phyloP scores from a whole-genome alignment of 805 yeast genomes.

The Kodamaea jinghongensis region DNA sequence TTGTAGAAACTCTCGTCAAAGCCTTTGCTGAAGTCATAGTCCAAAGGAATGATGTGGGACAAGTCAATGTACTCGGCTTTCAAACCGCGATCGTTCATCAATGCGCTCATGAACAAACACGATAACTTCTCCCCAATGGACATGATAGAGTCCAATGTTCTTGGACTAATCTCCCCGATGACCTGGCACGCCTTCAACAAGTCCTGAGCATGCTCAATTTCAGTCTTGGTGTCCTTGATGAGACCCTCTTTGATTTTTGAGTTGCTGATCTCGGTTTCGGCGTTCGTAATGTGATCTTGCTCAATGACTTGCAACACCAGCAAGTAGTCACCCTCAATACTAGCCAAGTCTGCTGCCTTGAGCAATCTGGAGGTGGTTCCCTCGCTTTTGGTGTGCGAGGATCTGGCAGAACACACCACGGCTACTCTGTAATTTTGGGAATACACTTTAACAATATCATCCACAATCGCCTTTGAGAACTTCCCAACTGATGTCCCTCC shows the following conservation, averaged over 20 bases:
- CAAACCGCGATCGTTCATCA: slow-evolving; percentile 80
- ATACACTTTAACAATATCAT: slow-evolving; percentile 74
- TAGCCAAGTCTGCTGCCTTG: slow-evolving; percentile 77
- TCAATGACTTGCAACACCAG: slow-evolving; percentile 63
- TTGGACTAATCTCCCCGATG: slow-evolving; percentile 85
- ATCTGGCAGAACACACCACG: slow-evolving; percentile 94
- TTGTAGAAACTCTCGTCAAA: slow-evolving; percentile 67
- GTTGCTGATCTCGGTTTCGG: slow-evolving; percentile 50
- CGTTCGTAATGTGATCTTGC: slow-evolving; percentile 77
- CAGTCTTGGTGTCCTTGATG: slow-evolving; percentile 56
- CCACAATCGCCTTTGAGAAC: slow-evolving; percentile 81
- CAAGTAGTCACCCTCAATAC: slow-evolving; percentile 57
- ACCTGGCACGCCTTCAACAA: slow-evolving; percentile 83
- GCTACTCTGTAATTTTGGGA: slow-evolving; percentile 67
- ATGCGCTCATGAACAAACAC: slow-evolving; percentile 83
- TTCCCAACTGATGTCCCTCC: slow-evolving; percentile 98
- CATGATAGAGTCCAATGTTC: slow-evolving; percentile 87
- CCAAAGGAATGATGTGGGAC: slow-evolving; percentile 65
- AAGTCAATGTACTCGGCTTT: slow-evolving; percentile 78
- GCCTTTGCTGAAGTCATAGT: slow-evolving; percentile 53
- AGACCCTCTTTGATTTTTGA: slow-evolving; percentile 49
- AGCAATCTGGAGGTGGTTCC: slow-evolving; percentile 92
- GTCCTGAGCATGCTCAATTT: slow-evolving; percentile 65
- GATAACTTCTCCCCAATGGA: slow-evolving; percentile 91
- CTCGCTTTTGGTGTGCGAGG: slow-evolving; percentile 85